These are phyloP conservation scores for Xylaria sp. DNA, from an alignment of 2,329 filamentous ascomycete species.

Conservation along the genomic window DNA sequence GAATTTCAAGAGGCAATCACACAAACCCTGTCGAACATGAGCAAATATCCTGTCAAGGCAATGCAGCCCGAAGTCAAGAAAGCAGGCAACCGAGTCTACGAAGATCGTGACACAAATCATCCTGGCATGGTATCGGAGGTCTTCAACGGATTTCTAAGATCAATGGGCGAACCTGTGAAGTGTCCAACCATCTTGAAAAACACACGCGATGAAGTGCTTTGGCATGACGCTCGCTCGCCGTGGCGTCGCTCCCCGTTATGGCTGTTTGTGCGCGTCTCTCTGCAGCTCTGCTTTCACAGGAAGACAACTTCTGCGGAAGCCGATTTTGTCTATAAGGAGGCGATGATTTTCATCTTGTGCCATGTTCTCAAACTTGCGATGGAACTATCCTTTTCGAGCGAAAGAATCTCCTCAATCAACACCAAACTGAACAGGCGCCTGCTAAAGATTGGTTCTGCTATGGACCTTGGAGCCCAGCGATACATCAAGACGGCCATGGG, in stretches of 20 bases:
- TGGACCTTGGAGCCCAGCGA: background rate
- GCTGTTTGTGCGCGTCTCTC: conserved; percentile 64
- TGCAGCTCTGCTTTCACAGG: conserved; percentile 54
- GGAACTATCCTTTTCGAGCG: conserved; percentile 1
- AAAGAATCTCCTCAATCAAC: conserved; percentile 18
- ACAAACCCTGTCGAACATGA: conserved; percentile 41
- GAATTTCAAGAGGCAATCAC: conserved; percentile 36
- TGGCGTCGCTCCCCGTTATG: conserved; percentile 58
- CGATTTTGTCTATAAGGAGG: conserved; percentile 21
- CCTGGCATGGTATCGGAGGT: conserved; percentile 63
- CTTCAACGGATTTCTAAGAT: conserved; percentile 56
- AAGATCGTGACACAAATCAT: conserved; percentile 59
- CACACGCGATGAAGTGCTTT: conserved; percentile 64
- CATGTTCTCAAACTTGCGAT: background rate
- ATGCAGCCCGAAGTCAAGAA: conserved; percentile 50
- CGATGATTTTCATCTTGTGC: conserved; percentile 16
- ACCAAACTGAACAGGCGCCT: conserved; percentile 25
- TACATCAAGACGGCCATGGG: background rate
- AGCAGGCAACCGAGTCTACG: conserved; percentile 45
- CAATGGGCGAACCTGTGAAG: conserved; percentile 50
- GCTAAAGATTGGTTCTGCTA: conserved; percentile 11
- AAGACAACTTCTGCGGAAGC: background rate
- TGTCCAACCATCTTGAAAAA: conserved; percentile 56
- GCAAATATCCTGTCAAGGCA: conserved; percentile 23
- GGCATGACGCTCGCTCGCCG: conserved; percentile 50